Percentiles rank a stretch among this genome's conserved stretches.
Conservation (phyloP, 768 basidiomycete genomes). For the Filobasidium floriforme region DNA sequence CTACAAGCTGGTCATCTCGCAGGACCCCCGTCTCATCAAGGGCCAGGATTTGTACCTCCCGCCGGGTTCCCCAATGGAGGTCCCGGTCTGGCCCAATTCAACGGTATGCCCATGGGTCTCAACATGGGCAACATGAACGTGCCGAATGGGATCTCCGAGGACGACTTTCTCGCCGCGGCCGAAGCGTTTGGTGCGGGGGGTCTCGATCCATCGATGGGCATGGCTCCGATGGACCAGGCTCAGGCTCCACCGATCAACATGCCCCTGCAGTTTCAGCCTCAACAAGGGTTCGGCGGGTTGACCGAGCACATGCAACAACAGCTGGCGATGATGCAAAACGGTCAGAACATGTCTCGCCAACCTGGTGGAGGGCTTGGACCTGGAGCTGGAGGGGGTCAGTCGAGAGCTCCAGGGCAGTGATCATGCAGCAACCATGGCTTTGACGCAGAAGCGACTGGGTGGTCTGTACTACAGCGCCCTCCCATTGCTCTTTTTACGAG, state of each 20-base stretch:
- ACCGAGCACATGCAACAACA: neutral
- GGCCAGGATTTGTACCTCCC: neutral
- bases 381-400: neutral
- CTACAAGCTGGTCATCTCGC: too few relatives aligned
- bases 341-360: neutral
- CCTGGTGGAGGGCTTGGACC: neutral
- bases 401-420: neutral
- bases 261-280: neutral
- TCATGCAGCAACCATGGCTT: too few relatives aligned
- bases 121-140: neutral
- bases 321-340: neutral
- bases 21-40: neutral
- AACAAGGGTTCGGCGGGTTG: neutral
- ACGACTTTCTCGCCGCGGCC: constrained; percentile 5
- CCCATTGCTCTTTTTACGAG: too few relatives aligned
- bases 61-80: neutral
- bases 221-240: neutral
- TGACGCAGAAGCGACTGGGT: too few relatives aligned
- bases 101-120: neutral
- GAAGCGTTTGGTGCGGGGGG: neutral
- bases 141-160: neutral
- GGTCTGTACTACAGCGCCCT: too few relatives aligned
- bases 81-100: neutral
- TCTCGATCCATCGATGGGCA: neutral
- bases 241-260: neutral